phyloP scores from a whole-genome alignment of 768 basidiomycete genomes.

The Chalciporus chontae region DNA sequence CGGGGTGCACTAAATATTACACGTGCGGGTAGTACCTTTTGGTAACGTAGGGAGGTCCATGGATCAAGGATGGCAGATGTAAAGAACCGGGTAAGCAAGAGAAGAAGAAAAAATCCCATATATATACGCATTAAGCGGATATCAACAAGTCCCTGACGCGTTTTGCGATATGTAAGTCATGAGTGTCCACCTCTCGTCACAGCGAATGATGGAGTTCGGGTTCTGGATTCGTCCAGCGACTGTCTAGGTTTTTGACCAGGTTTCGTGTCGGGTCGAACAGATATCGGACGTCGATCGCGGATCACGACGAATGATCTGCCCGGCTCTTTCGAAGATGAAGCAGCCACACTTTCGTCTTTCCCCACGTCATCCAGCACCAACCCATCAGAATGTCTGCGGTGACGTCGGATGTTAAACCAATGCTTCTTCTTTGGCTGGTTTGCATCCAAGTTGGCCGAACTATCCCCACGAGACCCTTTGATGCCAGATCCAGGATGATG shows the following conservation, averaged over 20 bases:
- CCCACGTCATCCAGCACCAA: conserved; percentile 31
- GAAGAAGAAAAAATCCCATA: conserved; percentile 1
- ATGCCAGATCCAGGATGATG: background rate
- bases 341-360: conserved; percentile 23
- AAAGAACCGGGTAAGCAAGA: conserved; percentile 10
- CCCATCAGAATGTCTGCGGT: conserved; percentile 59
- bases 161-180: conserved; percentile 9
- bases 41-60: conserved; percentile 26
- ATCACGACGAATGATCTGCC: conserved; percentile 67
- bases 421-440: conserved; percentile 57
- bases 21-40: conserved; percentile 19
- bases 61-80: conserved; percentile 15
- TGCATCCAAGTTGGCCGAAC: conserved; percentile 35
- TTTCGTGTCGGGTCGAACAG: conserved; percentile 24
- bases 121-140: conserved; percentile 16
- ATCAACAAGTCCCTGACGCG: conserved; percentile 9
- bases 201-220: conserved; percentile 23
- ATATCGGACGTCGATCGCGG: conserved; percentile 48
- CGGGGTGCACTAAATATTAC: conserved; percentile 26
- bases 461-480: conserved; percentile 17
- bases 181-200: conserved; percentile 29
- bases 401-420: conserved; percentile 66
- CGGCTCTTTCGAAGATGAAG: conserved; percentile 34
- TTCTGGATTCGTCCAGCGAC: conserved; percentile 28
- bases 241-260: conserved; percentile 22